Percentiles rank a stretch among this genome's conserved stretches.
Evolutionary conservation across 2,329 filamentous ascomycete genomes (phyloP).

Genomic region (Emericellopsis atlantica): DNA sequence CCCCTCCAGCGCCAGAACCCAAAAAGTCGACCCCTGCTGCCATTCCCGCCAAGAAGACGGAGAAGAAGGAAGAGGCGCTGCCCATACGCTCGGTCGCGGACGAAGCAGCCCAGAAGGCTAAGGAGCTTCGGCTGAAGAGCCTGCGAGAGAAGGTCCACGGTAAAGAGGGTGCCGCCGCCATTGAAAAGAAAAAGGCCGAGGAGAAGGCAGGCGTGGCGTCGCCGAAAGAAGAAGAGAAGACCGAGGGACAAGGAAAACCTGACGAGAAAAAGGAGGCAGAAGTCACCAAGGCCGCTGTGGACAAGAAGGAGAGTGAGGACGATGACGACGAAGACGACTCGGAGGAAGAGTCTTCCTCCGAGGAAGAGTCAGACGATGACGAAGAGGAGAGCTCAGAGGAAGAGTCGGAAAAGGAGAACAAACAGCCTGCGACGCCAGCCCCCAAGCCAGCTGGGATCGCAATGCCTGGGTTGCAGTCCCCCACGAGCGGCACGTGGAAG

Average conservation of each 20-base stretch:
- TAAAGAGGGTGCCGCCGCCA: conserved; percentile 17
- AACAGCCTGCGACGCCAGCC: neutral
- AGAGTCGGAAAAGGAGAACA: neutral
- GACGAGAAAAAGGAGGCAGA: conserved; percentile 4
- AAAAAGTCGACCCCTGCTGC: conserved; percentile 7
- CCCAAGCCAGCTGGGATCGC: neutral
- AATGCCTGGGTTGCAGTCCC: conserved; percentile 27
- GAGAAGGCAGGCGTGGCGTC: conserved; percentile 1
- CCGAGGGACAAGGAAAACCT: conserved; percentile 4
- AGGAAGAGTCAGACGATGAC: conserved; percentile 2
- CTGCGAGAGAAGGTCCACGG: conserved; percentile 43
- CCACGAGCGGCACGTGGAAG: conserved; percentile 30
- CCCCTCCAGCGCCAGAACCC: conserved; percentile 4
- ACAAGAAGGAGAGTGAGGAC: conserved; percentile 39
- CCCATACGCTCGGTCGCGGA: conserved; percentile 45
- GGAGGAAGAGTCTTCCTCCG: conserved; percentile 5
- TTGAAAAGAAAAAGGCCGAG: conserved; percentile 4
- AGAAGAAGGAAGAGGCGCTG: conserved; percentile 17
- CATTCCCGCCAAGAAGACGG: conserved; percentile 9
- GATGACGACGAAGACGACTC: conserved; percentile 5
- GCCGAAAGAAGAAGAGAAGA: conserved; percentile 1
- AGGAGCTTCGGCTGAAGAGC: conserved; percentile 41
- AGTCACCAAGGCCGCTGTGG: conserved; percentile 10
- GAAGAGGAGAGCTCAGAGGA: conserved; percentile 6
- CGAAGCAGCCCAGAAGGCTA: conserved; percentile 53